Percentiles rank a stretch among this genome's conserved stretches.
Conservation (phyloP, 228 moss, liverwort and hornwort species). For the Sphagnum magellanicum region DNA sequence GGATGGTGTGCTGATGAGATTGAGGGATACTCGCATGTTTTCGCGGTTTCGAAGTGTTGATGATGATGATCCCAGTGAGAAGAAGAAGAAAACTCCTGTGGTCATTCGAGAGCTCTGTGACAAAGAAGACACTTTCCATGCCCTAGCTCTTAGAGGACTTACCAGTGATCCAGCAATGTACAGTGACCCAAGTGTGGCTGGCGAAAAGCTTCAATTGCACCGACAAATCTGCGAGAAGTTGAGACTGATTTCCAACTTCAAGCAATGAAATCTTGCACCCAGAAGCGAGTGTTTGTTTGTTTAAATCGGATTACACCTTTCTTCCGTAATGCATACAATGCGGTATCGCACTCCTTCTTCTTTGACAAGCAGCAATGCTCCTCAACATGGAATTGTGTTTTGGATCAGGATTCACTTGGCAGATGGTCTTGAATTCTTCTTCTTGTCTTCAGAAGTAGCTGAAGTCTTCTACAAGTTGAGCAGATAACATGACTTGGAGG, state of each 20-base stretch:
- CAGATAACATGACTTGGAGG: too few relatives aligned
- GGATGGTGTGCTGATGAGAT: conserved; percentile 88
- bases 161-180: conserved; percentile 53
- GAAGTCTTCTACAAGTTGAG: too few relatives aligned
- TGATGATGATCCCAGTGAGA: conserved; percentile 15
- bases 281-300: too few relatives aligned
- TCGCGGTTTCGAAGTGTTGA: conserved; percentile 35
- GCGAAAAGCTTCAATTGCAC: conserved; percentile 35
- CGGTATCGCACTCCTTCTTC: too few relatives aligned
- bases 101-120: conserved; percentile 60
- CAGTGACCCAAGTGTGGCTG: conserved; percentile 54
- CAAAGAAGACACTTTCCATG: conserved; percentile 75
- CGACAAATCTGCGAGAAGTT: conserved; percentile 45
- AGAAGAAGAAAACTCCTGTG: conserved; percentile 26
- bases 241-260: conserved; percentile 7
- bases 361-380: too few relatives aligned
- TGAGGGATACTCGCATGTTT: conserved; percentile 86
- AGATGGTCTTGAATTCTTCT: too few relatives aligned
- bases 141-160: conserved; percentile 57
- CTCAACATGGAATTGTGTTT: too few relatives aligned
- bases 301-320: too few relatives aligned
- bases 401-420: too few relatives aligned
- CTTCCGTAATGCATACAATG: too few relatives aligned
- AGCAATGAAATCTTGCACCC: neutral
- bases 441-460: too few relatives aligned